These are phyloP conservation scores for Alternaria conjuncta DNA, from an alignment of 2,329 filamentous ascomycete genomes.

Conservation along the genomic window DNA sequence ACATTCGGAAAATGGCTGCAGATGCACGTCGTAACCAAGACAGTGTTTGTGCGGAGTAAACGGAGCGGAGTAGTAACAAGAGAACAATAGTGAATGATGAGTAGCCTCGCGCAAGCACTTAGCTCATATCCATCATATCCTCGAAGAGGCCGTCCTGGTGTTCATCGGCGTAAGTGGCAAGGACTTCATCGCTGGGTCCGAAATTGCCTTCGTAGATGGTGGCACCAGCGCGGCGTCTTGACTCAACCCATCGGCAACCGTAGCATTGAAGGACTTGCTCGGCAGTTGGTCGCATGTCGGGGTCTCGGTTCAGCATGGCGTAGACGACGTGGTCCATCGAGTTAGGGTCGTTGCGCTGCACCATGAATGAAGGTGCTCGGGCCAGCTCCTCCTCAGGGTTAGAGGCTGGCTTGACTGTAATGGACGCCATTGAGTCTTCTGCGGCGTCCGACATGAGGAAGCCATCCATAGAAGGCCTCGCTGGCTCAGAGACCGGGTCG, in stretches of 20 bases:
- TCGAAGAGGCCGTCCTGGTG: slow-evolving; percentile 40
- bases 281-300: slow-evolving; percentile 73
- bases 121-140: slow-evolving; percentile 67
- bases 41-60: background rate
- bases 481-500: slow-evolving; percentile 35
- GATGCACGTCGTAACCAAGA: slow-evolving; percentile 17
- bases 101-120: slow-evolving; percentile 9
- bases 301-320: slow-evolving; percentile 85
- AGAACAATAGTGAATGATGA: background rate
- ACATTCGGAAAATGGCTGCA: slow-evolving; percentile 17
- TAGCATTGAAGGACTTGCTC: slow-evolving; percentile 74
- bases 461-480: slow-evolving; percentile 29
- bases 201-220: slow-evolving; percentile 96
- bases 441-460: slow-evolving; percentile 43
- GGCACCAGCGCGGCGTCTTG: slow-evolving; percentile 81
- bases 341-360: slow-evolving; percentile 71
- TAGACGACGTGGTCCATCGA: slow-evolving; percentile 84
- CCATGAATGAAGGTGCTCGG: slow-evolving; percentile 86
- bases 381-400: slow-evolving; percentile 61
- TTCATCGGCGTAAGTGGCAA: slow-evolving; percentile 55
- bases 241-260: slow-evolving; percentile 80
- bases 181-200: slow-evolving; percentile 75
- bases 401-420: slow-evolving; percentile 35
- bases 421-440: slow-evolving; percentile 49
- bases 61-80: background rate